These are phyloP conservation scores for Phyllosticta paracitricarpa DNA, from an alignment of 2,329 filamentous ascomycete genomes.

Conservation along the genomic window DNA sequence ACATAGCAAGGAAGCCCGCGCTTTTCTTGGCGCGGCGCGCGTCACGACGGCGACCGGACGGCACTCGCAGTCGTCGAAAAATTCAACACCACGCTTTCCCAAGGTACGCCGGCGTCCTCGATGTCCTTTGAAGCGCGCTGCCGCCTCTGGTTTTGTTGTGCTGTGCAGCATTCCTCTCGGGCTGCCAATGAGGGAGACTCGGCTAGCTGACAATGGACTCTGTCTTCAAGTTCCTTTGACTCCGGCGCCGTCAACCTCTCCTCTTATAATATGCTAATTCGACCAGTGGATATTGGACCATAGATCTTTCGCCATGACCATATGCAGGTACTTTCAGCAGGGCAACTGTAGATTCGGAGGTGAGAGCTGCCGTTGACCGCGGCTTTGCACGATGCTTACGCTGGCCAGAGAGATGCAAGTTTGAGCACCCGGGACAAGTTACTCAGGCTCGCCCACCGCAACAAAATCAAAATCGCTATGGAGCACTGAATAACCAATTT, in stretches of 20 bases:
- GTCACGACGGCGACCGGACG: neutral
- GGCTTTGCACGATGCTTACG: neutral
- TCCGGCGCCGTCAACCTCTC: neutral
- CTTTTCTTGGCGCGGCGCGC: slow-evolving; percentile 4
- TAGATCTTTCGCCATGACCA: slow-evolving; percentile 22
- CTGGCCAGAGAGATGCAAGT: slow-evolving; percentile 46
- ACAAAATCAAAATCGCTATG: slow-evolving; percentile 46
- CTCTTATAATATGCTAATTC: neutral
- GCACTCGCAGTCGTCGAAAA: neutral
- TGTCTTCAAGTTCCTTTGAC: neutral
- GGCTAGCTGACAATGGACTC: slow-evolving; percentile 3
- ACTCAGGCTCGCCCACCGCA: slow-evolving; percentile 15
- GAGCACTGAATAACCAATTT: slow-evolving; percentile 30
- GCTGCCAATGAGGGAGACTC: slow-evolving; percentile 3
- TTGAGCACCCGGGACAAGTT: slow-evolving; percentile 44
- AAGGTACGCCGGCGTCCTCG: neutral
- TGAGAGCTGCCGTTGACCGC: slow-evolving; percentile 24
- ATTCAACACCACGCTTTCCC: neutral
- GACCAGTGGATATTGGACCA: neutral
- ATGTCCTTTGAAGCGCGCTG: slow-evolving; percentile 2
- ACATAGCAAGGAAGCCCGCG: neutral
- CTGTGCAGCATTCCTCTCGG: slow-evolving; percentile 5
- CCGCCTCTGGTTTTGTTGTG: neutral
- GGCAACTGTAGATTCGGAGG: slow-evolving; percentile 57
- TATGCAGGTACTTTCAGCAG: slow-evolving; percentile 57